Evolutionary conservation across 768 basidiomycete genomes (phyloP), one percentile per base, ranked within the genome.

Genomic region (Hypsizygus marmoreus): DNA sequence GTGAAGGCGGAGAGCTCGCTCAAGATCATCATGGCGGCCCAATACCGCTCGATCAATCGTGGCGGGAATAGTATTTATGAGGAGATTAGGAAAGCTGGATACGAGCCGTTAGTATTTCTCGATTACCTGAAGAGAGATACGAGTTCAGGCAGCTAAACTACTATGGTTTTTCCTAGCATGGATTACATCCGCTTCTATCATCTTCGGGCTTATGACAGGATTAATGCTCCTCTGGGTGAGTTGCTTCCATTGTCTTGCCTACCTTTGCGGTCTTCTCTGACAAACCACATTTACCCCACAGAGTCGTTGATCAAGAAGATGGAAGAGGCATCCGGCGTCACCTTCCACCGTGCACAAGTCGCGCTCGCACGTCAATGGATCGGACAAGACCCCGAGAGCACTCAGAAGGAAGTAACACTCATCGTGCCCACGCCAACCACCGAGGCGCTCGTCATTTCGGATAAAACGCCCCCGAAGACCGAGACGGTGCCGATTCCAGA

Each of bases 161-260:
- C 20, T 36, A 26, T 37, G 41, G 22, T 29, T 11, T 7, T 7
- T 13, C 10, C 26, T 37, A 91, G 90, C 16, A 58, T 70, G 68
- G 84, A 93, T 47, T 93, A 86, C 61, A 88, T 26, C n/a, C n/a
- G n/a, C n/a, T n/a, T n/a, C n/a, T n/a, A n/a, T n/a, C n/a, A n/a
- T n/a, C n/a, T n/a, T n/a, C 81, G 95, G 17, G 72, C 84, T 2
- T 98, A 94, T 62, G 94, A 97, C 60, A 76, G 93, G 14, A 89
- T 94, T 59, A 92, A 92, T 58, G 84, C 85, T 0, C 86, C 89
- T 4, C 62, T 69, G 47, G 66, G 83, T 84, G 79, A 61, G 4
- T 11, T 20, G 0, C 28, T 25, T 28, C 42, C 1, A 23, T 30
- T 26, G n/a, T 19, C 9, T 17, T 13, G 5, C n/a, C 10, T 33